Evolutionary conservation across 495 filamentous ascomycete species (phyloP).

Genomic region (Penicillium steckii): DNA sequence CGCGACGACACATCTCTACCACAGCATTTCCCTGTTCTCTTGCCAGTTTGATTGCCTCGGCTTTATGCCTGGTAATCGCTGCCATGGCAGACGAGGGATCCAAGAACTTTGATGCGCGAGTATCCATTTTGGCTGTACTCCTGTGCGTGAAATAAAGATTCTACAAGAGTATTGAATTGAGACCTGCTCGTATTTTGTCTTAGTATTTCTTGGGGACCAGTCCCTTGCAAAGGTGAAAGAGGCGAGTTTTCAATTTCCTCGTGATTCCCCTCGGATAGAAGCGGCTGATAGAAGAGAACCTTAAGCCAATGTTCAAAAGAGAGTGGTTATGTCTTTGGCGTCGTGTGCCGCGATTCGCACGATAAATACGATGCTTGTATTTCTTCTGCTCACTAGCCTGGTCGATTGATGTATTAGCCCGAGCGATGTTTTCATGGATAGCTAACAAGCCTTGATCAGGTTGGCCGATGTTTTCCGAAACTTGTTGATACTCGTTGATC

Average conservation of each 20-base stretch:
- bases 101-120: slow-evolving; percentile 35
- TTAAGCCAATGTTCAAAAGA: background rate
- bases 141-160: no score
- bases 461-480: background rate
- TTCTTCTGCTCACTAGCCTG: background rate
- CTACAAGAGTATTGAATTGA: background rate
- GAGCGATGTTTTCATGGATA: background rate
- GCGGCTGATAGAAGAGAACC: background rate
- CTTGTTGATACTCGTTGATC: background rate
- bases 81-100: slow-evolving; percentile 48
- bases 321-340: background rate
- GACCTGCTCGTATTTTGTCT: background rate
- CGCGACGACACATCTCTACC: slow-evolving; percentile 47
- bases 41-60: slow-evolving; percentile 48
- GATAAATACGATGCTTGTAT: background rate
- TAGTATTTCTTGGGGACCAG: background rate
- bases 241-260: background rate
- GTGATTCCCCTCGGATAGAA: background rate
- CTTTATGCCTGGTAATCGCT: slow-evolving; percentile 49
- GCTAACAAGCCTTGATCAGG: background rate
- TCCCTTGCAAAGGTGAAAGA: background rate
- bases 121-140: slow-evolving; percentile 26
- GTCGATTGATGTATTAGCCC: background rate
- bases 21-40: slow-evolving; percentile 49
- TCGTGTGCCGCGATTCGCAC: background rate